Base-by-base conservation (phyloP, 2,329 filamentous ascomycete genomes). In the Fusarium subtropicale region DNA sequence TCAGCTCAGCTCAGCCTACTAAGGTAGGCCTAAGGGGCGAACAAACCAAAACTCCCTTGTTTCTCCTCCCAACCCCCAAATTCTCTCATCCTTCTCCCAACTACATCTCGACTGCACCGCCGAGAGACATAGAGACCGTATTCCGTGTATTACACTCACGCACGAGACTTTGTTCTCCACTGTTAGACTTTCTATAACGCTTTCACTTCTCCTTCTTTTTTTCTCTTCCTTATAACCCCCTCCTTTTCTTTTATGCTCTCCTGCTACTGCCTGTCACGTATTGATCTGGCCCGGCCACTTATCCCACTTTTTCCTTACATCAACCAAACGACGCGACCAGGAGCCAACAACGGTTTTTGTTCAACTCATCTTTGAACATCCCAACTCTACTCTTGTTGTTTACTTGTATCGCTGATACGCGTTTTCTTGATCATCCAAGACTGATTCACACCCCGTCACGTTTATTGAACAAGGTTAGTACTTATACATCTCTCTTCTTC, bases 301-400 rank as follows among this genome's bases (percentile, higher is more conserved):
- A 64, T 70, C 68, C 67, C 67, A 71, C 67, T 70, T 70, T 70
- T 68, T 60, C 62, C 39, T 42, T 44, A 67, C 59, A 60, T 60
- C 56, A 68, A 63, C 56, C 50, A 59, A 54, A 60, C 58, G 53
- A 71, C 60, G 60, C 63, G 66, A 67, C 67, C 42, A 46, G 36
- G 34, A 30, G 42, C n/a, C 41, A 51, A 33, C 50, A 41, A 55
- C 28, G 22, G 24, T 42, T n/a, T 42, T 46, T 56, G 46, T 66
- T 34, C 16, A 56, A 62, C 56, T 62, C 22, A 33, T 46, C 46
- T 60, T 42, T 28, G 45, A 36, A 53, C 36, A 53, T 38, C 20
- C 33, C 57, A 62, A 52, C 53, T 30, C 41, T 11, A 36, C 51
- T 56, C 51, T 64, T 20, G 20, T 41, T 12, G 22, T 33, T 68